Percentiles rank a stretch among this genome's conserved stretches.
Conservation (phyloP, 2,329 filamentous ascomycete genomes). For the Exophiala calicioides region DNA sequence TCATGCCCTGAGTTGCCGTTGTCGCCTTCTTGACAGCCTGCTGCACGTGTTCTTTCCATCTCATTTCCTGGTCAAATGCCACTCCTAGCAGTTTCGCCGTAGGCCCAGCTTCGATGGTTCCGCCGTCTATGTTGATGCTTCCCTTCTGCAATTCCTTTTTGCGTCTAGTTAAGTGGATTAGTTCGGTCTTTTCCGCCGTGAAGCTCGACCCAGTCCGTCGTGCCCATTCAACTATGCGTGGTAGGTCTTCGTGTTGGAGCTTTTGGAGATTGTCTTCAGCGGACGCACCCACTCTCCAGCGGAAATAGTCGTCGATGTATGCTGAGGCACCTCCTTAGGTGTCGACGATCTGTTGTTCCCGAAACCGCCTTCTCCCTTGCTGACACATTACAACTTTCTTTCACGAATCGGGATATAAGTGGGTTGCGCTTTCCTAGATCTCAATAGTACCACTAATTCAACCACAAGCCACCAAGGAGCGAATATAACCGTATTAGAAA, state of each 20-base stretch:
- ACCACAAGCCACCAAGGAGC: too few relatives aligned
- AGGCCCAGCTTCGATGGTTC: constrained; percentile 13
- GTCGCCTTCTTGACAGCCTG: neutral
- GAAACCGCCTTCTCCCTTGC: too few relatives aligned
- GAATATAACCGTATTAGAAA: too few relatives aligned
- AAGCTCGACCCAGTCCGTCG: constrained; percentile 33
- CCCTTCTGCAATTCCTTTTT: constrained; percentile 24
- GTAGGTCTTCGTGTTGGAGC: constrained; percentile 35
- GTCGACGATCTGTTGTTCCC: too few relatives aligned
- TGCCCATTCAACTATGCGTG: constrained; percentile 33
- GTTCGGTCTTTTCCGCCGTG: constrained; percentile 34
- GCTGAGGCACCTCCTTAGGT: too few relatives aligned
- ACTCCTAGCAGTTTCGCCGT: neutral
- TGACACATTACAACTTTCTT: too few relatives aligned
- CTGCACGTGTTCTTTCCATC: neutral
- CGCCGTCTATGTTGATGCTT: constrained; percentile 24
- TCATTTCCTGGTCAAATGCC: neutral
- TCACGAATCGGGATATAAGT: too few relatives aligned
- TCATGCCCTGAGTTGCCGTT: neutral
- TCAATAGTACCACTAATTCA: too few relatives aligned
- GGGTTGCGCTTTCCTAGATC: too few relatives aligned
- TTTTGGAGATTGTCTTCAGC: too few relatives aligned
- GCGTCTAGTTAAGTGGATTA: constrained; percentile 35
- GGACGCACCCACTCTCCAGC: too few relatives aligned
- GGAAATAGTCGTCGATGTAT: too few relatives aligned